Evolutionary conservation across 2,329 filamentous ascomycete species (phyloP).

Genomic region (Colletotrichum godetiae): DNA sequence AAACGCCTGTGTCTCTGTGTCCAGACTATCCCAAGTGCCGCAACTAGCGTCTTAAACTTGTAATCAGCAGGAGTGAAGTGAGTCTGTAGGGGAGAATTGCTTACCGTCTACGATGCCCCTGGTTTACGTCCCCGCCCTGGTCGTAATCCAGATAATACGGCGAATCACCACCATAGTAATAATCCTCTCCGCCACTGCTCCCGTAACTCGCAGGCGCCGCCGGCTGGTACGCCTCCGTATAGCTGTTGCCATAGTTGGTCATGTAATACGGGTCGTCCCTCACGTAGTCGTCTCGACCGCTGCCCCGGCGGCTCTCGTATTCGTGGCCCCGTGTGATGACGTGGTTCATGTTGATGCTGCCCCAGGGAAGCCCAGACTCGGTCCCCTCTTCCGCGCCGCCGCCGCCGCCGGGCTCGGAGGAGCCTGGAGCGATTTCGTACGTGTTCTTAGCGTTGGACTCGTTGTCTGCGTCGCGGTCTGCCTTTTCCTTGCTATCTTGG

Average conservation of each 20-base stretch:
- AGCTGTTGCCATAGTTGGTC: conserved; percentile 39
- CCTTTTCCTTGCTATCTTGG: conserved; percentile 74
- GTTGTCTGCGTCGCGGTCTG: conserved; percentile 73
- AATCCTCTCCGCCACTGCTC: conserved; percentile 47
- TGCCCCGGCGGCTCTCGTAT: conserved; percentile 56
- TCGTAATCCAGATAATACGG: conserved; percentile 38
- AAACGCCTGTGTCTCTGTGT: too few relatives aligned
- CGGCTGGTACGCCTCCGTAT: conserved; percentile 37
- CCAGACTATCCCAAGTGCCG: too few relatives aligned
- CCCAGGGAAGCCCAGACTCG: conserved; percentile 78
- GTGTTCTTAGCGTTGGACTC: conserved; percentile 71
- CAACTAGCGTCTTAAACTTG: background rate
- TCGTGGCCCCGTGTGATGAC: conserved; percentile 64
- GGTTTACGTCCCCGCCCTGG: conserved; percentile 21
- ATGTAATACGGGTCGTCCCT: conserved; percentile 47
- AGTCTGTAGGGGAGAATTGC: background rate
- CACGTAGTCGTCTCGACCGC: conserved; percentile 49
- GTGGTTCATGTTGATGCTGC: conserved; percentile 71
- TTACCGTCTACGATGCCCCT: conserved; percentile 7
- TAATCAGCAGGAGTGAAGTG: background rate
- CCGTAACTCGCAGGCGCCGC: conserved; percentile 43
- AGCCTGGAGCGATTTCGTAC: conserved; percentile 70
- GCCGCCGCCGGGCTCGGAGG: conserved; percentile 50
- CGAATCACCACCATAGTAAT: conserved; percentile 44
- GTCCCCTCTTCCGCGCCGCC: conserved; percentile 53